phyloP scores from a whole-genome alignment of 2,329 filamentous ascomycete genomes.

The Cadophora luteo-olivacea region DNA sequence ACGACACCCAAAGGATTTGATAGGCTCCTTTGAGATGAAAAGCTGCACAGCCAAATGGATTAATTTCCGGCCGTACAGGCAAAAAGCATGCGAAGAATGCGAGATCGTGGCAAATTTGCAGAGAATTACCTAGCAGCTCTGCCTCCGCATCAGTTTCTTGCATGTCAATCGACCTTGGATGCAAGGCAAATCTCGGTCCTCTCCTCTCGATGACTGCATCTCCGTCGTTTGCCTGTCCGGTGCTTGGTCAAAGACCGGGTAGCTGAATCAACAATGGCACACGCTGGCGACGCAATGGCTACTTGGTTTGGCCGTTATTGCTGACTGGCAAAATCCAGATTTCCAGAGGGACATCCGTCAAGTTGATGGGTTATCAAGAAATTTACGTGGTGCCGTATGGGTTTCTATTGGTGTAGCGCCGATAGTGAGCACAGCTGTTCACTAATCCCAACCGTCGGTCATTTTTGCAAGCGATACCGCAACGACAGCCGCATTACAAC shows the following conservation, averaged over 20 bases:
- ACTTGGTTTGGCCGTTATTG: not conserved
- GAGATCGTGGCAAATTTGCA: not conserved
- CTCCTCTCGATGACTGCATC: not conserved
- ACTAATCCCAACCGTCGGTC: not conserved
- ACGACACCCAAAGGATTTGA: not conserved
- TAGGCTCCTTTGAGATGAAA: not conserved
- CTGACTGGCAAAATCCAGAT: not conserved
- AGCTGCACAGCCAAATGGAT: too few relatives aligned
- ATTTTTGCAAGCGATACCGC: not conserved
- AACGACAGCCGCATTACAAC: not conserved
- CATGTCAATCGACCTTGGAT: not conserved
- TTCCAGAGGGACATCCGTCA: not conserved
- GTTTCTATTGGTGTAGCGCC: not conserved
- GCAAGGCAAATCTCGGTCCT: not conserved
- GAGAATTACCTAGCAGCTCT: too few relatives aligned
- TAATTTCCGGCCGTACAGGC: not conserved
- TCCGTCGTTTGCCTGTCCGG: not conserved
- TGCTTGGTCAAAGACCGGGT: not conserved
- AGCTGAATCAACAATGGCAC: not conserved
- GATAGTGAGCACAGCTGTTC: not conserved
- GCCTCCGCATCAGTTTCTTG: too few relatives aligned
- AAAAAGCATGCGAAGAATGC: not conserved
- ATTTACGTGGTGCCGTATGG: not conserved
- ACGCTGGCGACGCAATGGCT: not conserved
- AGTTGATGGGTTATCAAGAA: not conserved